Percentiles rank a stretch among this genome's conserved stretches.
phyloP scores from a whole-genome alignment of 768 basidiomycete species.

The Crepidotus variabilis region DNA sequence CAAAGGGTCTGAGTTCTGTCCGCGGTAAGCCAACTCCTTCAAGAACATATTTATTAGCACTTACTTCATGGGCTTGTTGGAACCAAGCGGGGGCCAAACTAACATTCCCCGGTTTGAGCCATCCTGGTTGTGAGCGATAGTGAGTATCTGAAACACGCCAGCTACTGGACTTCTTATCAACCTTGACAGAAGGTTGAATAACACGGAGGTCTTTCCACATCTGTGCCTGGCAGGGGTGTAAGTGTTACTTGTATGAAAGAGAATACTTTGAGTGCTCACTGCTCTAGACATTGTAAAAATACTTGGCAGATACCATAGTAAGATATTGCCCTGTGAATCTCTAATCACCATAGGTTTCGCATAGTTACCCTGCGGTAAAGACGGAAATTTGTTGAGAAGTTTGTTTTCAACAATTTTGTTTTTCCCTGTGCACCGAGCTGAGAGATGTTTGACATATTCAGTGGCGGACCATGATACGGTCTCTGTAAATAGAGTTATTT shows the following conservation, averaged over 20 bases:
- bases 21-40: too few species aligned
- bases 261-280: neutral
- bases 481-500: neutral
- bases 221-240: neutral
- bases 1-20: neutral
- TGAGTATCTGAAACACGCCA: neutral
- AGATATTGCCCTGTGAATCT: neutral
- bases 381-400: neutral
- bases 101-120: neutral
- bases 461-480: neutral
- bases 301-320: neutral
- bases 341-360: neutral
- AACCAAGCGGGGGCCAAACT: conserved; percentile 5
- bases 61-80: conserved; percentile 2
- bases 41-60: neutral
- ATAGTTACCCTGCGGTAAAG: neutral
- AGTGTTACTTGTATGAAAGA: neutral
- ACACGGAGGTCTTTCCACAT: neutral
- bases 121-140: too few species aligned
- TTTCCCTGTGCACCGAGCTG: neutral
- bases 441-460: neutral
- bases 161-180: neutral
- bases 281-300: neutral
- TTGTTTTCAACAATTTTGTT: neutral
- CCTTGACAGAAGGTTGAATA: neutral